phyloP scores from a whole-genome alignment of 169 alveolate species.

The Cryptosporidium bovis region DNA sequence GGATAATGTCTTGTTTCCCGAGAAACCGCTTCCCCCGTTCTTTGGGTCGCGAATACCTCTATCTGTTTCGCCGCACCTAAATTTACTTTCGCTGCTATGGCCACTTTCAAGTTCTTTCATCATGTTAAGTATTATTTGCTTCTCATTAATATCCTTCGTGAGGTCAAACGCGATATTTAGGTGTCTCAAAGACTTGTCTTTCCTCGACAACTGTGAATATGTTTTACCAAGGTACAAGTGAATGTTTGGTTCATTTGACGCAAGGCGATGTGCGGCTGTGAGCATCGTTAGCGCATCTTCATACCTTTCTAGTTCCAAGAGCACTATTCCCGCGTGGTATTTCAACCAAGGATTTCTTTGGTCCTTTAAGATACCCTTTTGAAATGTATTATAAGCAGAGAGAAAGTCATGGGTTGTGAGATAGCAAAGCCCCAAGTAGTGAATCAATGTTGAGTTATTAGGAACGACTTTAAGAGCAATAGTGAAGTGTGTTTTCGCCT shows the following conservation, averaged over 20 bases:
- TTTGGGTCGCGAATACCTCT: conserved; percentile 5
- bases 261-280: conserved; percentile 81
- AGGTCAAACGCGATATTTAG: conserved; percentile 87
- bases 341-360: conserved; percentile 84
- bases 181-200: conserved; percentile 84
- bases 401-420: conserved; percentile 80
- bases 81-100: conserved; percentile 18
- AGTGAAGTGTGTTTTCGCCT: conserved; percentile 81
- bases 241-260: conserved; percentile 86
- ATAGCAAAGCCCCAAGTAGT: conserved; percentile 86
- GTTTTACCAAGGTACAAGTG: conserved; percentile 86
- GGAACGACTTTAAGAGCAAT: conserved; percentile 82
- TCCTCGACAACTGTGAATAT: conserved; percentile 81
- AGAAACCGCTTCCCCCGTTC: conserved; percentile 10
- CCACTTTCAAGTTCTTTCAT: conserved; percentile 61
- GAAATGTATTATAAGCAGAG: conserved; percentile 82
- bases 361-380: conserved; percentile 81
- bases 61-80: conserved; percentile 5
- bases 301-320: conserved; percentile 79
- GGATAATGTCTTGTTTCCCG: conserved; percentile 42
- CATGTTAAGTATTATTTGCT: conserved; percentile 49
- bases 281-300: conserved; percentile 85
- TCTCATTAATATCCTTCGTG: conserved; percentile 72
- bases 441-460: conserved; percentile 82
- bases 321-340: conserved; percentile 83